Percentiles rank a stretch among this genome's conserved stretches.
These are phyloP conservation scores for Kandelia obovata DNA, from an alignment of 345 rosid genomes.

Conservation along the genomic window DNA sequence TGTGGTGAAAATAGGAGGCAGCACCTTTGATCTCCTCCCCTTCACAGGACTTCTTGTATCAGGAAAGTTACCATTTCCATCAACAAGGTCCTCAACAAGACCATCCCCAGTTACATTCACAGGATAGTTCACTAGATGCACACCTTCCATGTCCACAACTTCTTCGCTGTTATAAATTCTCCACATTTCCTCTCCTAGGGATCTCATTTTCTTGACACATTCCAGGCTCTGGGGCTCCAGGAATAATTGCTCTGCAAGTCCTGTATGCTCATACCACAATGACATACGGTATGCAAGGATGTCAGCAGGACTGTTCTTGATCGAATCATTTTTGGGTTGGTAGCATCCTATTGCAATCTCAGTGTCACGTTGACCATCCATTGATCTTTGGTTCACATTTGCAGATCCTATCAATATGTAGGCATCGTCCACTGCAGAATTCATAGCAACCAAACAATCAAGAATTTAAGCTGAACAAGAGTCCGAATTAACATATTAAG, in stretches of 20 bases:
- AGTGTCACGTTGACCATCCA: slow-evolving; percentile 85
- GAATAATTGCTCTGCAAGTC: slow-evolving; percentile 36
- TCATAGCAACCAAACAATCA: background rate
- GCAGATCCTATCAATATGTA: slow-evolving; percentile 76
- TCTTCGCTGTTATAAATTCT: slow-evolving; percentile 57
- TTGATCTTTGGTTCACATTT: slow-evolving; percentile 82
- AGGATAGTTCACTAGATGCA: slow-evolving; percentile 69
- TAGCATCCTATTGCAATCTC: slow-evolving; percentile 81
- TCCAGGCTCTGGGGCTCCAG: slow-evolving; percentile 54
- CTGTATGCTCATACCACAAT: slow-evolving; percentile 73
- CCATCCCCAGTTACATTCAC: slow-evolving; percentile 55
- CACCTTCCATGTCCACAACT: slow-evolving; percentile 67
- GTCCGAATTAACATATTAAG: too few relatives aligned
- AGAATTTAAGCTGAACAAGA: background rate
- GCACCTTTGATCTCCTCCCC: slow-evolving; percentile 64
- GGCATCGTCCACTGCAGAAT: slow-evolving; percentile 61
- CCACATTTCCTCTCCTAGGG: slow-evolving; percentile 71
- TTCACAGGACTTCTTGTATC: slow-evolving; percentile 67
- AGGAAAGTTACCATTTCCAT: slow-evolving; percentile 52
- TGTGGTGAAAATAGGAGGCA: slow-evolving; percentile 64
- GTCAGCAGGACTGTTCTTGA: slow-evolving; percentile 16
- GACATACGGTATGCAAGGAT: slow-evolving; percentile 58
- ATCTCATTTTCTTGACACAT: slow-evolving; percentile 48
- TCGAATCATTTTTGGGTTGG: slow-evolving; percentile 29
- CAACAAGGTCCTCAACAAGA: slow-evolving; percentile 40